Percentiles rank a stretch among this genome's conserved stretches.
Evolutionary conservation across 2,329 filamentous ascomycete genomes (phyloP).

Genomic region (Arthrobotrys conoides): DNA sequence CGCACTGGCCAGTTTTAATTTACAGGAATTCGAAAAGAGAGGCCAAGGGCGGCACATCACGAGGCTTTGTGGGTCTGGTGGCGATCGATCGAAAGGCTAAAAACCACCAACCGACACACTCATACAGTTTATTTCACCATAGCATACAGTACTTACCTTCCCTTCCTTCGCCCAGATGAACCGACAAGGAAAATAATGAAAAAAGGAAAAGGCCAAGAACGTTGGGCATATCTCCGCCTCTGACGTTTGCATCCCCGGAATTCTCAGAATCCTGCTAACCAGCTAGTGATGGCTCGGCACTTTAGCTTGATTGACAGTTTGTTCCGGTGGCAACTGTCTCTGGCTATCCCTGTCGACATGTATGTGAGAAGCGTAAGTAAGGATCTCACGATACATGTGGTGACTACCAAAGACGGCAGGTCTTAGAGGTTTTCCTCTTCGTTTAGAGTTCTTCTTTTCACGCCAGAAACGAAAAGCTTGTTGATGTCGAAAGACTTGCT

Average conservation of each 20-base stretch:
- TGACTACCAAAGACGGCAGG: slow-evolving; percentile 5
- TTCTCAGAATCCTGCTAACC: slow-evolving; percentile 14
- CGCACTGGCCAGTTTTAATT: slow-evolving; percentile 22
- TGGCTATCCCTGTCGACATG: background rate
- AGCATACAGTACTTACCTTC: background rate
- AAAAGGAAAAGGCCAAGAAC: slow-evolving; percentile 6
- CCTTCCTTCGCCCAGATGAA: no score
- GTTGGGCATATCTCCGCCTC: slow-evolving; percentile 3
- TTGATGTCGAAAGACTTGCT: slow-evolving; percentile 23
- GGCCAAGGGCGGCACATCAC: slow-evolving; percentile 51
- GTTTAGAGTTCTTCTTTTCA: slow-evolving; percentile 6
- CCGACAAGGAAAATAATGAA: background rate
- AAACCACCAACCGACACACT: background rate
- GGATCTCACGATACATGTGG: slow-evolving; percentile 12
- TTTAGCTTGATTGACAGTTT: background rate
- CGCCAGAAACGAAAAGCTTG: background rate
- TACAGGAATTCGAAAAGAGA: slow-evolving; percentile 31
- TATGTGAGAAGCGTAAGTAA: background rate
- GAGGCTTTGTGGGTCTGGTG: slow-evolving; percentile 48
- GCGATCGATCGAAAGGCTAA: slow-evolving; percentile 51
- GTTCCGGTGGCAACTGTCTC: slow-evolving; percentile 15
- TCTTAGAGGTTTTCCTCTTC: background rate
- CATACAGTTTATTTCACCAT: background rate
- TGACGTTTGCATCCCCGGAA: slow-evolving; percentile 28
- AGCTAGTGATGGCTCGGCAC: slow-evolving; percentile 1